These are phyloP conservation scores for Saccharum hybrid DNA, from an alignment of 202 grass and related monocot species.

Conservation along the genomic window DNA sequence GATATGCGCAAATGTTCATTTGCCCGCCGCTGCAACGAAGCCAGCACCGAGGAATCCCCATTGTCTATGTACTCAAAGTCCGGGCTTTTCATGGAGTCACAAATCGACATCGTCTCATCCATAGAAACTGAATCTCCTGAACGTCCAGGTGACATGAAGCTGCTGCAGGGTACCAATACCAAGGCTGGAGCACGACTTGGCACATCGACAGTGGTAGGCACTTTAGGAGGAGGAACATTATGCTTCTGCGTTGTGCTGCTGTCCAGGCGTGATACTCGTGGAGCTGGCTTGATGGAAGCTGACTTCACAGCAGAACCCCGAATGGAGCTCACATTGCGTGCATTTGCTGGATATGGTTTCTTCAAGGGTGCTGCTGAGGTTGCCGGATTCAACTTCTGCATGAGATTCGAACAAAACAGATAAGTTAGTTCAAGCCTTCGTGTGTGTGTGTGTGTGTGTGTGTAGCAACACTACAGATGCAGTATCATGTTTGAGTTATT, in stretches of 20 bases:
- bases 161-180: constrained; percentile 54
- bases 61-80: constrained; percentile 96
- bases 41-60: constrained; percentile 61
- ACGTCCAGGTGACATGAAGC: constrained; percentile 55
- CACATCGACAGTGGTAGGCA: constrained; percentile 29
- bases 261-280: constrained; percentile 16
- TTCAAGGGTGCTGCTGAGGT: constrained; percentile 49
- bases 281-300: constrained; percentile 46
- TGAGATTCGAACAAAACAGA: constrained; percentile 11
- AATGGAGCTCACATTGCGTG: constrained; percentile 25
- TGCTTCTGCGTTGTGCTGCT: constrained; percentile 26
- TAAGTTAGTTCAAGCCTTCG: constrained; percentile 9
- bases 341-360: constrained; percentile 50
- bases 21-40: constrained; percentile 68
- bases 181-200: constrained; percentile 36
- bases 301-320: constrained; percentile 40
- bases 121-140: constrained; percentile 67
- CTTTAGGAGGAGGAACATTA: constrained; percentile 38
- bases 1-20: constrained; percentile 83
- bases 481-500: neutral
- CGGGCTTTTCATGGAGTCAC: constrained; percentile 93
- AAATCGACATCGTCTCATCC: constrained; percentile 86
- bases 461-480: neutral
- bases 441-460: too few species aligned
- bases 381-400: constrained; percentile 55